These are phyloP conservation scores for Elongisporangium anandrum DNA, from an alignment of 352 stramenopile genomes.

Conservation along the genomic window DNA sequence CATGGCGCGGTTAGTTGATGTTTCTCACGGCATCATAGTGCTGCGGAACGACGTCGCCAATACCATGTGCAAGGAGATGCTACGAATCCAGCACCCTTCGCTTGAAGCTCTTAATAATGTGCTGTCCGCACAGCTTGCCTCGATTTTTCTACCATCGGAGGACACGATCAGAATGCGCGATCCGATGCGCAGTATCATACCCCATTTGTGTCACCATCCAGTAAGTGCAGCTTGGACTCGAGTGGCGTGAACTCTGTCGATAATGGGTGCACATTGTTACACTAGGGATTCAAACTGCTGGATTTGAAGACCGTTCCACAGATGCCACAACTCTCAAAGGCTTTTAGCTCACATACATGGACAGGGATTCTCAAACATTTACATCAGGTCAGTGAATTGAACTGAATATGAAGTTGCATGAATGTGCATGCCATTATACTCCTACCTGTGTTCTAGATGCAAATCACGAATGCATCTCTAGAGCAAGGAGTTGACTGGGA, in stretches of 20 bases:
- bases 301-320: conserved; percentile 66
- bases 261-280: not conserved
- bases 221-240: conserved; percentile 16
- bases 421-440: not conserved
- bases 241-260: not conserved
- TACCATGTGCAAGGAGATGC: conserved; percentile 46
- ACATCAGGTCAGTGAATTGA: conserved; percentile 35
- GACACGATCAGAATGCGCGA: conserved; percentile 9
- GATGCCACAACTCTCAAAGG: conserved; percentile 62
- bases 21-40: conserved; percentile 56
- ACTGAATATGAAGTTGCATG: not conserved
- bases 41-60: conserved; percentile 67
- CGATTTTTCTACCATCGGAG: conserved; percentile 37
- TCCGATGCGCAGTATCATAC: conserved; percentile 30
- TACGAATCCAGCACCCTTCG: conserved; percentile 52
- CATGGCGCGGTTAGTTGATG: conserved; percentile 67
- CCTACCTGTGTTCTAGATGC: conserved; percentile 32
- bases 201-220: conserved; percentile 52
- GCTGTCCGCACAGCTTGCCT: conserved; percentile 53
- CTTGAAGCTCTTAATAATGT: conserved; percentile 63
- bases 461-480: conserved; percentile 49
- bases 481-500: conserved; percentile 67
- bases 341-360: conserved; percentile 76
- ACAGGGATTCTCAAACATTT: conserved; percentile 67
- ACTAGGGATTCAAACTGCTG: conserved; percentile 63